Evolutionary conservation across 2,329 filamentous ascomycete species (phyloP).

Genomic region (Acephala macrosclerotiorum): DNA sequence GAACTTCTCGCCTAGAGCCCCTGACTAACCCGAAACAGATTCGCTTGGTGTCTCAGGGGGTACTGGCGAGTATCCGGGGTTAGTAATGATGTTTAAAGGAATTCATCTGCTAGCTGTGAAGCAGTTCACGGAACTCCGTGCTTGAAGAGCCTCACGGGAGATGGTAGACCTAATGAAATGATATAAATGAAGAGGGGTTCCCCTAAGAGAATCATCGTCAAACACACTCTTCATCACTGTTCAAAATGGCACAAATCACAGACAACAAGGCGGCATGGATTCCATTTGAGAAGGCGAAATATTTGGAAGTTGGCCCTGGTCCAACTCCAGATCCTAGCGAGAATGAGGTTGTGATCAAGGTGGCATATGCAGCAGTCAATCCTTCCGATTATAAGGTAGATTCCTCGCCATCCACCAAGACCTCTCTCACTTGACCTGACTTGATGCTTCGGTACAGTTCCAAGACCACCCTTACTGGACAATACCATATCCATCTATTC

Average conservation of each 20-base stretch:
- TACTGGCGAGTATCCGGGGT: neutral
- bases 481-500: conserved; percentile 33
- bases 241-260: conserved; percentile 19
- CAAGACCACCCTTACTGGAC: conserved; percentile 28
- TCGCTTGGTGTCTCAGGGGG: neutral
- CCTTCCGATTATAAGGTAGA: conserved; percentile 48
- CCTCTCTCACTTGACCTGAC: neutral
- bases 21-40: neutral
- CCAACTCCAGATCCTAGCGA: conserved; percentile 43
- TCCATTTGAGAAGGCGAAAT: conserved; percentile 40
- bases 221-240: neutral
- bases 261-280: conserved; percentile 38
- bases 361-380: conserved; percentile 48
- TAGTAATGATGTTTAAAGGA: neutral
- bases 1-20: neutral
- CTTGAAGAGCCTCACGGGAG: neutral
- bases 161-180: no score
- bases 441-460: conserved; percentile 19
- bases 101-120: neutral
- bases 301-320: conserved; percentile 46
- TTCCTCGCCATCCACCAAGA: no score
- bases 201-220: neutral
- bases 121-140: neutral
- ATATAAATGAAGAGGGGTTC: neutral
- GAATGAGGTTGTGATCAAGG: conserved; percentile 47